A percentile compares a stretch with the other conserved stretches of the same genome.
Evolutionary conservation across 257 asterid genomes (phyloP).

Genomic region (Ilex aquifolium): DNA sequence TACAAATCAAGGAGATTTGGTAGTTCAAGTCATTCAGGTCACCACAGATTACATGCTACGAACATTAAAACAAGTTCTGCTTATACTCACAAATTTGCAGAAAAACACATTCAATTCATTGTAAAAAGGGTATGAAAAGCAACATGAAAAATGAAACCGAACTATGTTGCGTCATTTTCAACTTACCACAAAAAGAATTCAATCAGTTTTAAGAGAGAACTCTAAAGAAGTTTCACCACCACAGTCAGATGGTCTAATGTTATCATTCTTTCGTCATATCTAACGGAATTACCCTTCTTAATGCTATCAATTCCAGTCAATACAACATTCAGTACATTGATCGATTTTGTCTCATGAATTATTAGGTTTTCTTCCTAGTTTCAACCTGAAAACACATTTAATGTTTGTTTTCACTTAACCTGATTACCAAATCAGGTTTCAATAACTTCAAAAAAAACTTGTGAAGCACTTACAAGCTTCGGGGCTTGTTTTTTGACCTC

Average conservation of each 20-base stretch:
- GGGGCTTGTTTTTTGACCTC: no score
- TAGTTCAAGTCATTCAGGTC: no score
- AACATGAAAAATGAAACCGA: background rate
- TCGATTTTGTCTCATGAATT: slow-evolving; percentile 89
- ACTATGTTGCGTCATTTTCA: background rate
- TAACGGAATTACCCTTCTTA: slow-evolving; percentile 64
- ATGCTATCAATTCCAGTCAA: slow-evolving; percentile 73
- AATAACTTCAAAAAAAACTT: no score
- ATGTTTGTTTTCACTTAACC: no score
- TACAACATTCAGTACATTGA: slow-evolving; percentile 63
- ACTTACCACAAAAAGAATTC: slow-evolving; percentile 84
- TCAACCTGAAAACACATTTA: slow-evolving; percentile 47
- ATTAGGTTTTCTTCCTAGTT: slow-evolving; percentile 86
- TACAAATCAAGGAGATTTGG: no score
- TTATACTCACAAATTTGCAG: no score
- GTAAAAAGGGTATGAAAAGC: background rate
- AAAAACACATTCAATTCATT: background rate
- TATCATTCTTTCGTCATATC: slow-evolving; percentile 52
- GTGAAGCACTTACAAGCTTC: no score
- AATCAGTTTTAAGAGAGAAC: slow-evolving; percentile 86
- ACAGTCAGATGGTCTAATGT: slow-evolving; percentile 48
- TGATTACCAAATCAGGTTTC: no score
- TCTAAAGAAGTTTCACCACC: slow-evolving; percentile 87
- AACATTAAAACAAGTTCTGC: no score
- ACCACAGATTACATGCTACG: no score